These are phyloP conservation scores for Coniella lustricola DNA, from an alignment of 2,329 filamentous ascomycete species.

Conservation along the genomic window DNA sequence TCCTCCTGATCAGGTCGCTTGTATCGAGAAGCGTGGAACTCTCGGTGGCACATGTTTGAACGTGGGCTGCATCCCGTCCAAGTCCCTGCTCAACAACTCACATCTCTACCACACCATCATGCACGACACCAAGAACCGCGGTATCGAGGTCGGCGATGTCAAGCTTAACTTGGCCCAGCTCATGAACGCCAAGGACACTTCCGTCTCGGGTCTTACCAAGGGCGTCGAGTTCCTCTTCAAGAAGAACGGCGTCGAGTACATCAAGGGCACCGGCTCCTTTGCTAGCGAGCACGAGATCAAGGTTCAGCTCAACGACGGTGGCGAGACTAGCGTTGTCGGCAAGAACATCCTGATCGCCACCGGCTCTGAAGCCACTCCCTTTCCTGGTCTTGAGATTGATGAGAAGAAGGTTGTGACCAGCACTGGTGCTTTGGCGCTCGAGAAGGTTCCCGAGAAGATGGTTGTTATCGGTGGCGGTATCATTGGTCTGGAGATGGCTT, in stretches of 20 bases:
- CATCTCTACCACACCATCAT: constrained; percentile 95
- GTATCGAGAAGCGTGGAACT: constrained; percentile 94
- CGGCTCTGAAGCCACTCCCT: constrained; percentile 89
- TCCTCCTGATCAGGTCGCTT: constrained; percentile 62
- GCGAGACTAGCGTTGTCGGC: constrained; percentile 76
- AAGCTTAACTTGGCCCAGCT: constrained; percentile 91
- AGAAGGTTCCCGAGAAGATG: constrained; percentile 92
- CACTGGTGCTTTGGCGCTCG: constrained; percentile 84
- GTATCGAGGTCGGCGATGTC: constrained; percentile 95
- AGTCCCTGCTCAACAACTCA: constrained; percentile 99
- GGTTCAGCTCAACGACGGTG: constrained; percentile 83
- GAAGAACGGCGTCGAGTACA: constrained; percentile 98
- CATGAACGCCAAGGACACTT: constrained; percentile 98
- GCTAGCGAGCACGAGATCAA: constrained; percentile 85
- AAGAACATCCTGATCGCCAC: constrained; percentile 99
- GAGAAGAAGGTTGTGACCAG: constrained; percentile 97
- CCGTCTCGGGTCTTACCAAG: constrained; percentile 84
- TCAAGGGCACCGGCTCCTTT: constrained; percentile 88
- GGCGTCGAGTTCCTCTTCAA: constrained; percentile 97
- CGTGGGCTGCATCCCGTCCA: constrained; percentile 98
- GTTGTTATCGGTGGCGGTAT: constrained; percentile 97
- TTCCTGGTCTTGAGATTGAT: constrained; percentile 91
- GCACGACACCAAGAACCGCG: constrained; percentile 93
- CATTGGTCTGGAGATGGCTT: constrained; percentile 97
- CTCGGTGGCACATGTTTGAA: constrained; percentile 97